These are phyloP conservation scores for Trichosporon ovoides DNA, from an alignment of 1,284 basidiomycete species.

Conservation along the genomic window DNA sequence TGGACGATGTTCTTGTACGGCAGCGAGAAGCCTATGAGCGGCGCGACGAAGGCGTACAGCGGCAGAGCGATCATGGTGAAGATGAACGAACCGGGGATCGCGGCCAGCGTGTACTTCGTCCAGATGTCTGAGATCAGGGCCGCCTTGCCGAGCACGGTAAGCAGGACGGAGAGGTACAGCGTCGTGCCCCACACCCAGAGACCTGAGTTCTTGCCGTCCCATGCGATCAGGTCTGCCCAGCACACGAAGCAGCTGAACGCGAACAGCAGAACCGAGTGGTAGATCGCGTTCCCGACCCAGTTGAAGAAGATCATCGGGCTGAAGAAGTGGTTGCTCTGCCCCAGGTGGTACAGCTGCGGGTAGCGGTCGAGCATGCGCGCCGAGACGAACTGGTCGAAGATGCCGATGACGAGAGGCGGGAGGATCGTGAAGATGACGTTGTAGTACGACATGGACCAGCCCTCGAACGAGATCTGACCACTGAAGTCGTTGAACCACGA, in stretches of 20 bases:
- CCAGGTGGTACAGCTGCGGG: slow-evolving; percentile 90
- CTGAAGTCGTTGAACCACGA: slow-evolving; percentile 99
- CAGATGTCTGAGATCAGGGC: slow-evolving; percentile 96
- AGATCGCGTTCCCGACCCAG: slow-evolving; percentile 90
- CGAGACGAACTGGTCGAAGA: slow-evolving; percentile 97
- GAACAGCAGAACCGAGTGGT: slow-evolving; percentile 82
- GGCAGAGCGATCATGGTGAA: slow-evolving; percentile 94
- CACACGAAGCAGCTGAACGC: slow-evolving; percentile 85
- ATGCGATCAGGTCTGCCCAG: slow-evolving; percentile 80
- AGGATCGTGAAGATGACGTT: slow-evolving; percentile 92
- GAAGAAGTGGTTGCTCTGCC: slow-evolving; percentile 88
- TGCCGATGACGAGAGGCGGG: slow-evolving; percentile 92
- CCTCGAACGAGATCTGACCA: slow-evolving; percentile 96
- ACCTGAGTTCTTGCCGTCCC: slow-evolving; percentile 74
- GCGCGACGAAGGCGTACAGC: slow-evolving; percentile 81
- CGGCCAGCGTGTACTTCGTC: slow-evolving; percentile 97
- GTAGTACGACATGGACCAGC: slow-evolving; percentile 93
- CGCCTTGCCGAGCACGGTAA: slow-evolving; percentile 95
- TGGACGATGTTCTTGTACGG: slow-evolving; percentile 84
- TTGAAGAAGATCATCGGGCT: slow-evolving; percentile 88
- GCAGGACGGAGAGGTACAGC: slow-evolving; percentile 82
- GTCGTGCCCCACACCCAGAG: slow-evolving; percentile 99
- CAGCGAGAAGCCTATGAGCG: slow-evolving; percentile 76
- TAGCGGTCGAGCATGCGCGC: slow-evolving; percentile 95
- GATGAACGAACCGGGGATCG: slow-evolving; percentile 91